A percentile compares a stretch with the other conserved stretches of the same genome.
These are phyloP conservation scores for Apophysomyces trapeziformis DNA, from an alignment of 371 early-diverging fungal genomes.

Conservation along the genomic window DNA sequence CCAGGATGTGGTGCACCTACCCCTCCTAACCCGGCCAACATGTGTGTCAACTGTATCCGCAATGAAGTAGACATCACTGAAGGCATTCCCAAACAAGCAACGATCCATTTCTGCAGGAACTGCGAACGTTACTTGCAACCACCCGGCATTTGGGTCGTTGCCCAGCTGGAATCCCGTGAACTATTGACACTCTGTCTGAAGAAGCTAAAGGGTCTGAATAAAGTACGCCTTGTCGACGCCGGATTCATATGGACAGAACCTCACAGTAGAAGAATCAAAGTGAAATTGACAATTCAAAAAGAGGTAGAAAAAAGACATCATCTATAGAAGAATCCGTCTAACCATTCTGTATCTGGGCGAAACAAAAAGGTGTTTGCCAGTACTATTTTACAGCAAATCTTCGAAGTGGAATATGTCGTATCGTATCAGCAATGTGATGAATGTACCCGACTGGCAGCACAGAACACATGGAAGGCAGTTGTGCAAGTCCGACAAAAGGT, in stretches of 20 bases:
- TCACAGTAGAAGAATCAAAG: conserved; percentile 91
- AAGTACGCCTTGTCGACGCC: conserved; percentile 96
- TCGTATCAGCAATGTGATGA: conserved; percentile 96
- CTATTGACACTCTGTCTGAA: conserved; percentile 94
- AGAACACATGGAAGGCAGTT: conserved; percentile 98
- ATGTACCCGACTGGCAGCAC: conserved; percentile 97
- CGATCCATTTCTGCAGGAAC: conserved; percentile 93
- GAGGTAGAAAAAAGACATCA: conserved; percentile 61
- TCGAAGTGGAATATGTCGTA: conserved; percentile 96
- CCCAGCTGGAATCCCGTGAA: conserved; percentile 93
- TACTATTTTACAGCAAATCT: conserved; percentile 94
- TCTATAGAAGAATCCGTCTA: neutral
- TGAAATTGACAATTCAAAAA: conserved; percentile 98
- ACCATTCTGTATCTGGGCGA: neutral
- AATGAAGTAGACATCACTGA: conserved; percentile 96
- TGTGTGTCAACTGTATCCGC: conserved; percentile 98
- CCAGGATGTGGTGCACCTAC: conserved; percentile 98
- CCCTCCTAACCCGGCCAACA: conserved; percentile 96
- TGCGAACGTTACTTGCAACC: conserved; percentile 98
- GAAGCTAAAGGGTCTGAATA: conserved; percentile 88
- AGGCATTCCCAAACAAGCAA: conserved; percentile 96
- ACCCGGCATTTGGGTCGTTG: conserved; percentile 91
- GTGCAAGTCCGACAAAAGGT: conserved; percentile 99
- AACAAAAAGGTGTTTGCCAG: conserved; percentile 79
- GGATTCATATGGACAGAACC: conserved; percentile 99